Base-by-base conservation (phyloP, 1,284 basidiomycete species). In the Apiotrichum sp. region DNA sequence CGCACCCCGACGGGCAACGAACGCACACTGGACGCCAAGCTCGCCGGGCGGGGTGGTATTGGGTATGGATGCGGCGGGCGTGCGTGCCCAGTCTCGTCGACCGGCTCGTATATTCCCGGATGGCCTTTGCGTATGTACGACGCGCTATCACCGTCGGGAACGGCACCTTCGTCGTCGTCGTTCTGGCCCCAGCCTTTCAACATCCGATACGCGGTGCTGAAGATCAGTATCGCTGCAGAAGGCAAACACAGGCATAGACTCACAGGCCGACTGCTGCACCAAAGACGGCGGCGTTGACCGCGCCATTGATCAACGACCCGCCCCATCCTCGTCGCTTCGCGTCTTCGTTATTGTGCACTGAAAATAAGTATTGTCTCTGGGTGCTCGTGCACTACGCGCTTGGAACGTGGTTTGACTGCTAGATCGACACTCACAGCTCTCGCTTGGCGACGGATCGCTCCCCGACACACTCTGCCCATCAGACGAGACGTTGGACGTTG, bases 231-330 rank as follows among this genome's bases (percentile, higher is more conserved):
- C 22, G 22, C 22, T 22, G 22, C 22, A 22, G 22, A 22, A 22
- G 22, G 22, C 22, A 22, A 22, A 22, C 40, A 33, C 10, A 8
- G 31, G 9, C 22, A 13, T 32, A 34, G 6, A 59, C 69, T 62
- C 53, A 70, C 68, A 70, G 55, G 43, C 68, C 67, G 3, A 70
- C 56, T 1, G 68, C 68, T 6, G 65, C 68, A 2, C 65, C 58
- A 42, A 66, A 62, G 0, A 70, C 67, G 3, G 64, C 63, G 14
- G 65, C 68, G 40, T 44, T 64, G 35, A 67, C 51, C 4, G 63
- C 69, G 31, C 57, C 57, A 7, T 56, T 50, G 4, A 69, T 52
- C 3, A 68, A 1, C 14, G 56, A 54, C 10, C 56, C 55, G 16
- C 63, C 60, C 68, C 68, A 70, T 41, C 41, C 10, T 14, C 31